Evolutionary conservation across 768 basidiomycete genomes (phyloP), one percentile per base, ranked within the genome.

Genomic region (Boletus fagicola): DNA sequence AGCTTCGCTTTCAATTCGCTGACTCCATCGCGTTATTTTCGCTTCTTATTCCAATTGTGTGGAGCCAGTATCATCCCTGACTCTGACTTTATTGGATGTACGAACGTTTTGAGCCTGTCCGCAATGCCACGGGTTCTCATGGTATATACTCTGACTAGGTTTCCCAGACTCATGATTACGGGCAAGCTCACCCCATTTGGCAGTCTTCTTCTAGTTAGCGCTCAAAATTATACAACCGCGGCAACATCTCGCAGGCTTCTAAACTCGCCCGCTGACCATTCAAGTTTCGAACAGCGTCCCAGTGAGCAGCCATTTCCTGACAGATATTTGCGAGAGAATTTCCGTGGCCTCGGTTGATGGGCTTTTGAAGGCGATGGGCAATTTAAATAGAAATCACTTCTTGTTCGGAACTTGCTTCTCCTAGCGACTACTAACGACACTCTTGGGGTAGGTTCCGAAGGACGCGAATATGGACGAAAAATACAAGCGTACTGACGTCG

Each of bases 381-480:
- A 28, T 1, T 48, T 20, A 38, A 22, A 24, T 24, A 2, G 22
- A 22, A 35, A 12, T 35, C 13, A 22, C 26, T 16, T 24, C 43
- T 47, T 40, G 28, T 46, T 49, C 54, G 48, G 54, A 20, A 30
- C 28, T 13, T 31, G 20, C 46, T 47, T 18, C 24, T 38, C 49
- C 26, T 18, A 26, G 49, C 22, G 11, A 26, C 24, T 11, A 26
- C 45, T 28, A 28, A 38, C 24, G 6, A 11, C 40, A 31, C 22
- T 16, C 6, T 36, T 18, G 35, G 49, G 4, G 36, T 39, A 6
- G 11, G 22, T 30, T 36, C 28, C n/a, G n/a, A n/a, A n/a, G 52
- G 48, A 51, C 8, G 45, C 53, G 51, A 51, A 39, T 38, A 48
- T 52, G 15, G 52, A 50, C 36, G 26, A 53, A 66, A 48, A 51